A percentile compares a stretch with the other conserved stretches of the same genome.
phyloP scores from a whole-genome alignment of 257 asterid species.

The Galeopsis tetrahit region DNA sequence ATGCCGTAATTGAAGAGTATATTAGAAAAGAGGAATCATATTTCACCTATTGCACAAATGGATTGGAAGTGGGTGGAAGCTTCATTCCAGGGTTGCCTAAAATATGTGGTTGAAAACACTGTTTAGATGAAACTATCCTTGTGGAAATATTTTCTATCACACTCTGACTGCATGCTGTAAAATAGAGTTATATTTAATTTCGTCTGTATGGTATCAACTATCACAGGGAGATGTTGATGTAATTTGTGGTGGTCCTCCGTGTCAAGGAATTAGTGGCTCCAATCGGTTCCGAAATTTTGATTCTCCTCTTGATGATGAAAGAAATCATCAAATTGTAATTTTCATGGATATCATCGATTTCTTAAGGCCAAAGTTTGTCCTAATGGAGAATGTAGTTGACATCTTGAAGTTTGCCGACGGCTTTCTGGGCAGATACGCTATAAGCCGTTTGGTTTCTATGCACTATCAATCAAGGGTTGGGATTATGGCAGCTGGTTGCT shows the following conservation, averaged over 20 bases:
- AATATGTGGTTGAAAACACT: constrained; percentile 14
- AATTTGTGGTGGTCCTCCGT: constrained; percentile 65
- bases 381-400: constrained; percentile 62
- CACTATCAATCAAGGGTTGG: constrained; percentile 60
- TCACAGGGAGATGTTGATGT: constrained; percentile 59
- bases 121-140: constrained; percentile 14
- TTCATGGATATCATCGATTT: constrained; percentile 57
- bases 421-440: constrained; percentile 56
- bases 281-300: constrained; percentile 55
- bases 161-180: neutral
- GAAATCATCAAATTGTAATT: constrained; percentile 47
- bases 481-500: constrained; percentile 63
- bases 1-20: constrained; percentile 5
- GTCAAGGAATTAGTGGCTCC: constrained; percentile 67
- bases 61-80: constrained; percentile 16
- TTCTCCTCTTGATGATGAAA: constrained; percentile 56
- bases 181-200: constrained; percentile 16
- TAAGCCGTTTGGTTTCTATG: constrained; percentile 55
- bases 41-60: constrained; percentile 2
- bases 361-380: constrained; percentile 56
- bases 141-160: constrained; percentile 13
- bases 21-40: constrained; percentile 4
- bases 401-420: constrained; percentile 57
- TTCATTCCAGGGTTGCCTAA: constrained; percentile 21
- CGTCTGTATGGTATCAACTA: constrained; percentile 20